Conservation (phyloP, 257 asterid species). For the Lycium ferocissimum region DNA sequence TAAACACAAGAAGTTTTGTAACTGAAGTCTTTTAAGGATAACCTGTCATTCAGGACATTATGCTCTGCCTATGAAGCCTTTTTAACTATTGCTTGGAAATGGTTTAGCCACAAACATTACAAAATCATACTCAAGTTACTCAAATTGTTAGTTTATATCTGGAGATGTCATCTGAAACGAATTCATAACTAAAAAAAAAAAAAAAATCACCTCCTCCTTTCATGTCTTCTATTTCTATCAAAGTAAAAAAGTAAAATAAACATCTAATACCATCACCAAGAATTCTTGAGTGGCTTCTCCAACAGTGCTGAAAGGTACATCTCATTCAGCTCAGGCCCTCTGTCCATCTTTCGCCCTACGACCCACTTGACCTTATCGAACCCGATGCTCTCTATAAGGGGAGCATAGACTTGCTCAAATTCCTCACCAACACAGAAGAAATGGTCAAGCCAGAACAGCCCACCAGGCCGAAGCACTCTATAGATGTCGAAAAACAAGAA, state of each 20-base stretch:
- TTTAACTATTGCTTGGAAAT: neutral
- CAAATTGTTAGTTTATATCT: conserved; percentile 22
- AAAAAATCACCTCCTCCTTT: neutral
- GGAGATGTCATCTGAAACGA: conserved; percentile 1
- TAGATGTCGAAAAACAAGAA: conserved; percentile 70
- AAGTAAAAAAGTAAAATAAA: neutral
- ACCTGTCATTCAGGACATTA: too few species aligned
- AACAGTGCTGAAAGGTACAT: conserved; percentile 72
- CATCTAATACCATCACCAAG: conserved; percentile 49
- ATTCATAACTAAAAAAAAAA: neutral
- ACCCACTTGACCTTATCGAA: conserved; percentile 63
- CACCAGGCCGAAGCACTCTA: conserved; percentile 76
- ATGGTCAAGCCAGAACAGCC: conserved; percentile 74
- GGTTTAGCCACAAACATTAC: neutral
- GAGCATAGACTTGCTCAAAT: conserved; percentile 58
- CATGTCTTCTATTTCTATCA: neutral
- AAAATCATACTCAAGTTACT: conserved; percentile 11
- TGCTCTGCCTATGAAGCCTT: too few species aligned
- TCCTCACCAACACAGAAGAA: conserved; percentile 67
- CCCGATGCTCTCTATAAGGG: conserved; percentile 69
- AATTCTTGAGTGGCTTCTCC: conserved; percentile 66
- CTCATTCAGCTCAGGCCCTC: conserved; percentile 66
- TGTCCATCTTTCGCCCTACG: conserved; percentile 59
- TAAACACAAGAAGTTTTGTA: neutral
- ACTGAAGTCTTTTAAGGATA: too few species aligned